Conservation (phyloP, 1,284 basidiomycete genomes). For the Stygiomarasmius scandens region DNA sequence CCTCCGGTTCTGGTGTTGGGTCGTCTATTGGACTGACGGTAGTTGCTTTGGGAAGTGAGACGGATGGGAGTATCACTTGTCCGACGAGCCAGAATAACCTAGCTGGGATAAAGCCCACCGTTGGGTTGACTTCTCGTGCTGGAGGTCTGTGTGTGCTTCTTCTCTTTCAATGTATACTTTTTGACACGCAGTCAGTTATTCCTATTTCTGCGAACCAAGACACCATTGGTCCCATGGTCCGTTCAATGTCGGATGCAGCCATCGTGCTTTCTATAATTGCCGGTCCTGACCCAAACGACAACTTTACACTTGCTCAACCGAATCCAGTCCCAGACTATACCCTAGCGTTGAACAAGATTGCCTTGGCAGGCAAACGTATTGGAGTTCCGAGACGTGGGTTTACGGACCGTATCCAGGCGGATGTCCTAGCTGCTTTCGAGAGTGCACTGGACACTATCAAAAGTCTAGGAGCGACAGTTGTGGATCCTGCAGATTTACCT, state of each 20-base stretch:
- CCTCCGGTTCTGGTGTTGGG: constrained; percentile 65
- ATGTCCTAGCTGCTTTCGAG: constrained; percentile 50
- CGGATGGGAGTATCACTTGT: constrained; percentile 61
- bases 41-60: constrained; percentile 64
- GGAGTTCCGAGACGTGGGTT: constrained; percentile 59
- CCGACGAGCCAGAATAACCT: constrained; percentile 51
- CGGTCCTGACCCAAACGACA: constrained; percentile 61
- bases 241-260: constrained; percentile 62
- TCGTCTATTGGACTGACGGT: constrained; percentile 64
- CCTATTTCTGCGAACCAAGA: constrained; percentile 30
- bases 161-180: too few relatives aligned
- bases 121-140: constrained; percentile 62
- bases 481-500: constrained; percentile 66
- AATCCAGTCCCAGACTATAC: constrained; percentile 55
- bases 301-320: constrained; percentile 63
- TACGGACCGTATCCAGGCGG: constrained; percentile 45
- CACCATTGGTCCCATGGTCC: constrained; percentile 63
- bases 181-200: too few relatives aligned
- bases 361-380: constrained; percentile 58
- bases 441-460: constrained; percentile 49
- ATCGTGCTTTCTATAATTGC: constrained; percentile 64
- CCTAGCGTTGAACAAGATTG: constrained; percentile 49
- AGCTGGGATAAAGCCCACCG: constrained; percentile 63
- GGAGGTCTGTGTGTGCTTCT: constrained; percentile 43
- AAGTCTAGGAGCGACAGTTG: constrained; percentile 57